phyloP scores from a whole-genome alignment of 2,329 filamentous ascomycete species.

The Diaporthe citriasiana region DNA sequence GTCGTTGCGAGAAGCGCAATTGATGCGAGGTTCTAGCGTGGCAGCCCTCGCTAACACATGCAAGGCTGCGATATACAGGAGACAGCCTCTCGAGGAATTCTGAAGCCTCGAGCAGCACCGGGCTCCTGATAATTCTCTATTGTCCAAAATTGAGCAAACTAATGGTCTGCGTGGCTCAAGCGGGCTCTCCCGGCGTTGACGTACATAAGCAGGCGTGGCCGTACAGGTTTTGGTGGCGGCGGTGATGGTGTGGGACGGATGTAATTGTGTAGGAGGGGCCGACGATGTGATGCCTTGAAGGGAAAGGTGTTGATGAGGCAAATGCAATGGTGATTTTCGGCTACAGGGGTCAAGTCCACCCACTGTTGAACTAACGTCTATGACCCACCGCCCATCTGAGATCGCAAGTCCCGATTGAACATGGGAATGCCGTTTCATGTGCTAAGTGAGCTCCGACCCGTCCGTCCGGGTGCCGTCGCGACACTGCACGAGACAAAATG shows the following conservation, averaged over 20 bases:
- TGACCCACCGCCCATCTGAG: constrained; percentile 36
- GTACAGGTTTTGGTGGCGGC: neutral
- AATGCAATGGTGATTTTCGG: constrained; percentile 26
- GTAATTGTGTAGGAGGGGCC: neutral
- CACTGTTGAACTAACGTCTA: constrained; percentile 17
- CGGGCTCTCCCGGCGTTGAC: neutral
- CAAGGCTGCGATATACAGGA: neutral
- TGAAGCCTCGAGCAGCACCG: neutral
- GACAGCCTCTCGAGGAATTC: neutral
- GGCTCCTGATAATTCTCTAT: too few species aligned
- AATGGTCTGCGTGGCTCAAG: too few species aligned
- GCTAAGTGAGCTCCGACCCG: constrained; percentile 26
- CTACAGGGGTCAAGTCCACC: constrained; percentile 24
- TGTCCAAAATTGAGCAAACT: neutral
- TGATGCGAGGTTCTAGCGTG: constrained; percentile 8
- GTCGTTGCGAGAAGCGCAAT: constrained; percentile 18
- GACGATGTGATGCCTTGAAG: neutral
- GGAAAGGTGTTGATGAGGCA: constrained; percentile 8
- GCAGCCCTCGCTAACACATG: neutral
- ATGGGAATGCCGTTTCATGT: constrained; percentile 28
- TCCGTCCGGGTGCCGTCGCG: constrained; percentile 17
- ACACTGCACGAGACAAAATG: constrained; percentile 2
- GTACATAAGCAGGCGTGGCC: neutral
- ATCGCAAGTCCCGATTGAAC: constrained; percentile 32
- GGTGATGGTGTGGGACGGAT: neutral